Conservation (phyloP, 2,329 filamentous ascomycete genomes). For the Fusarium acutatum region DNA sequence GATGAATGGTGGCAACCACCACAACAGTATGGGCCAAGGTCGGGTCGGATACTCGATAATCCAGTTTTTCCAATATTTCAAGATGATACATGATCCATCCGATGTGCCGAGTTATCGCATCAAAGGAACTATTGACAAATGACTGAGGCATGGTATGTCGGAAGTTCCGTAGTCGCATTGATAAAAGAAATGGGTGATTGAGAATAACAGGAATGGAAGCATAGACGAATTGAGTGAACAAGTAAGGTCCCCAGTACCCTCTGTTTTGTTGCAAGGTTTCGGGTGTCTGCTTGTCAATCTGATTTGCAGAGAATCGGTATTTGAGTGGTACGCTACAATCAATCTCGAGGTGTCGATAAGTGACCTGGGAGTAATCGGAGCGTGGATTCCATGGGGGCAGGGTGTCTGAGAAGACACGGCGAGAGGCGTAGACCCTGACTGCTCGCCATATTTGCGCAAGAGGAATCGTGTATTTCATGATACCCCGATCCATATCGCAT, state of each 20-base stretch:
- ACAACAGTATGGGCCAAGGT: background rate
- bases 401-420: background rate
- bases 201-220: background rate
- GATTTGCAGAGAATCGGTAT: background rate
- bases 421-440: background rate
- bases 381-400: background rate
- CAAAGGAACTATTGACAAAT: background rate
- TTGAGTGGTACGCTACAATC: background rate
- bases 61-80: background rate
- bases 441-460: background rate
- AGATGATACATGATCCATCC: slow-evolving; percentile 3
- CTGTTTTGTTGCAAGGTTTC: background rate
- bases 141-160: background rate
- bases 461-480: background rate
- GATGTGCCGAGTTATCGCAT: background rate
- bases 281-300: background rate
- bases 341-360: background rate
- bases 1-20: background rate
- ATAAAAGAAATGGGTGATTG: background rate
- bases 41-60: background rate
- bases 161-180: background rate
- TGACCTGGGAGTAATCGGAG: background rate
- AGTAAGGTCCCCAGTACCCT: background rate
- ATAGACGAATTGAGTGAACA: background rate
- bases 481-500: background rate